These are phyloP conservation scores for Candida ponderosae DNA, from an alignment of 805 yeast species.

Conservation along the genomic window DNA sequence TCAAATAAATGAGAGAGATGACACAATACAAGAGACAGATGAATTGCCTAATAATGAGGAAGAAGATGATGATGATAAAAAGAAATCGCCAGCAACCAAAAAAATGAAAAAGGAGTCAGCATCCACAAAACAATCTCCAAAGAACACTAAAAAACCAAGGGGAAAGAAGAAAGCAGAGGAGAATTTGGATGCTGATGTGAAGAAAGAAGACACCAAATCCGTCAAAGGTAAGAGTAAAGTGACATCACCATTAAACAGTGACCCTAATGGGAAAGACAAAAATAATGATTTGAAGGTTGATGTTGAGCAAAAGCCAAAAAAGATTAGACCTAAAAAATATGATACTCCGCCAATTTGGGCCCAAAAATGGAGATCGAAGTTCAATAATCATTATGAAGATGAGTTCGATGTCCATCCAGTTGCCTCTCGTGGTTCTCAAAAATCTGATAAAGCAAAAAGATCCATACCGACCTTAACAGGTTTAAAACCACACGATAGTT, in stretches of 20 bases:
- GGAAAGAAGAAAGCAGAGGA: constrained; percentile 12
- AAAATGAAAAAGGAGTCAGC: background rate
- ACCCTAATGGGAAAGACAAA: constrained; percentile 22
- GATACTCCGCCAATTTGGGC: constrained; percentile 78
- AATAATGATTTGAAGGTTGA: constrained; percentile 22
- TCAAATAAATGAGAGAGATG: constrained; percentile 1
- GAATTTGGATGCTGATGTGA: constrained; percentile 1
- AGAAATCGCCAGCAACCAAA: background rate
- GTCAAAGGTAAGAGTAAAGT: background rate
- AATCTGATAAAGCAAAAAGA: constrained; percentile 17
- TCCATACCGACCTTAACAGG: constrained; percentile 56
- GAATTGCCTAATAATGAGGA: background rate
- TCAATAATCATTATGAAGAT: constrained; percentile 13
- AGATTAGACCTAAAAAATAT: constrained; percentile 53
- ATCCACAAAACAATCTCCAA: background rate
- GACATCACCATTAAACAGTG: background rate
- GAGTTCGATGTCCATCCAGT: background rate
- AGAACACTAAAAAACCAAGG: background rate
- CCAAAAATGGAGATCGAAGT: constrained; percentile 45
- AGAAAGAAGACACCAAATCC: background rate
- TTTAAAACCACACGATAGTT: constrained; percentile 69
- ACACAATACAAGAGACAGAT: constrained; percentile 1
- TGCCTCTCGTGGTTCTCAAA: constrained; percentile 19
- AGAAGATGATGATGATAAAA: constrained; percentile 1
- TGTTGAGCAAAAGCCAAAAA: constrained; percentile 15